These are phyloP conservation scores for Fraxinus baroniana DNA, from an alignment of 305 asterid genomes.

Conservation along the genomic window DNA sequence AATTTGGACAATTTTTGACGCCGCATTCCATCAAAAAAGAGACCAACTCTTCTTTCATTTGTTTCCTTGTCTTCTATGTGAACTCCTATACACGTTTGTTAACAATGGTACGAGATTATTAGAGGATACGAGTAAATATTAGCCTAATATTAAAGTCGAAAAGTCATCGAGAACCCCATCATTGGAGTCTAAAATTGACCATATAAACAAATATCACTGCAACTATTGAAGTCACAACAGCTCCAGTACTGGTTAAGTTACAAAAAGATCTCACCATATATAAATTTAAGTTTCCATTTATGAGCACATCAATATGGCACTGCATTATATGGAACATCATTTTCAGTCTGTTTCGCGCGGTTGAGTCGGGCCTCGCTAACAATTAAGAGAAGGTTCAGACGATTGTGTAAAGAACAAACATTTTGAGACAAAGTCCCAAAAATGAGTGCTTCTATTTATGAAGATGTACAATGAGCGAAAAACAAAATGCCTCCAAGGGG, in stretches of 20 bases:
- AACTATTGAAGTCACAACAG: conserved; percentile 24
- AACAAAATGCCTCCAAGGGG: no score
- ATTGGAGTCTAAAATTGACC: neutral
- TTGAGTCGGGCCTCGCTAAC: no score
- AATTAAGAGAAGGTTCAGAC: no score
- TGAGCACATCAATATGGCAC: conserved; percentile 51
- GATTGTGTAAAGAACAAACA: no score
- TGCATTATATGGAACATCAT: conserved; percentile 28
- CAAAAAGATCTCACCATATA: conserved; percentile 31
- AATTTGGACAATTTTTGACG: neutral
- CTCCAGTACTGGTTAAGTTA: conserved; percentile 11
- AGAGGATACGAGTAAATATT: neutral
- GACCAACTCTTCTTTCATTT: neutral
- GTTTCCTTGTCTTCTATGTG: neutral
- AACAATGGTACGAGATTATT: neutral
- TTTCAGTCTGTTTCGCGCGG: no score
- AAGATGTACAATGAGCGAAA: no score
- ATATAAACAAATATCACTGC: conserved; percentile 19
- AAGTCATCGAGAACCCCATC: neutral
- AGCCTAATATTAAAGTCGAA: neutral
- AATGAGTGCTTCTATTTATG: no score
- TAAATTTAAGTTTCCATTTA: conserved; percentile 47
- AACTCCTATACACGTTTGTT: neutral
- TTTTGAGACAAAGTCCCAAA: no score
- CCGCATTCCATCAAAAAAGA: neutral